Conservation (phyloP, 208 protist genomes). For the Crithidia brevicula region DNA sequence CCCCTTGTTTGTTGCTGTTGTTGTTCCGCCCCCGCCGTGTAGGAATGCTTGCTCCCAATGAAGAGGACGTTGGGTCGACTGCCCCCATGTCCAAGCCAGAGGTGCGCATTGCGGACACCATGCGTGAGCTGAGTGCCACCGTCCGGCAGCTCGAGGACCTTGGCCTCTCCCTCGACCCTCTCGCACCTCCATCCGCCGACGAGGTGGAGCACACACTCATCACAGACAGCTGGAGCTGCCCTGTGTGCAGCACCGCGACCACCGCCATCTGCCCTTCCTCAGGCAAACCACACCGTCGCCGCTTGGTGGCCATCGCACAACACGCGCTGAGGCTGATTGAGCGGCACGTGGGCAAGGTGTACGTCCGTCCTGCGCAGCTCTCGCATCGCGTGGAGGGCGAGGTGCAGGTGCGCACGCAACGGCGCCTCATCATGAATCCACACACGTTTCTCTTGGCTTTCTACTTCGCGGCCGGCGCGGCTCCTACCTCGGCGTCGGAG, state of each 20-base stretch:
- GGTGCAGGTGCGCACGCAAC: conserved; percentile 59
- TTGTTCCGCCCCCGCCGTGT: too few relatives aligned
- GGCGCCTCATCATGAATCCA: conserved; percentile 69
- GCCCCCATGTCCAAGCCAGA: not conserved
- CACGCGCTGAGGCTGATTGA: conserved; percentile 66
- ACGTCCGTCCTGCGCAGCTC: conserved; percentile 55
- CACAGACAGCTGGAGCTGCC: conserved; percentile 71
- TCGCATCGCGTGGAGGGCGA: conserved; percentile 60
- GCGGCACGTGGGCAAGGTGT: conserved; percentile 47
- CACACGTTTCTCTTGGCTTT: conserved; percentile 76
- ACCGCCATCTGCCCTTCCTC: conserved; percentile 50
- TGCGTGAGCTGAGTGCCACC: conserved; percentile 38
- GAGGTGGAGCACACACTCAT: conserved; percentile 76
- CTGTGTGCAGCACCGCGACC: conserved; percentile 45
- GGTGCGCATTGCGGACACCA: conserved; percentile 36
- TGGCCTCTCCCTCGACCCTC: conserved; percentile 52
- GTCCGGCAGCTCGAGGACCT: conserved; percentile 53
- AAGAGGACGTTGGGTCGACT: not conserved
- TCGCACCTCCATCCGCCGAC: conserved; percentile 29
- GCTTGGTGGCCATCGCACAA: conserved; percentile 66
- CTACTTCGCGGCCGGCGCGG: conserved; percentile 57
- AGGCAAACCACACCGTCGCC: conserved; percentile 66
- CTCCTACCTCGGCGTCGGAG: not conserved
- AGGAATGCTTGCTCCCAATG: not conserved
- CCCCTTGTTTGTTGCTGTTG: too few relatives aligned